Conservation (phyloP, 2,329 filamentous ascomycete genomes). For the Fusarium coicis region DNA sequence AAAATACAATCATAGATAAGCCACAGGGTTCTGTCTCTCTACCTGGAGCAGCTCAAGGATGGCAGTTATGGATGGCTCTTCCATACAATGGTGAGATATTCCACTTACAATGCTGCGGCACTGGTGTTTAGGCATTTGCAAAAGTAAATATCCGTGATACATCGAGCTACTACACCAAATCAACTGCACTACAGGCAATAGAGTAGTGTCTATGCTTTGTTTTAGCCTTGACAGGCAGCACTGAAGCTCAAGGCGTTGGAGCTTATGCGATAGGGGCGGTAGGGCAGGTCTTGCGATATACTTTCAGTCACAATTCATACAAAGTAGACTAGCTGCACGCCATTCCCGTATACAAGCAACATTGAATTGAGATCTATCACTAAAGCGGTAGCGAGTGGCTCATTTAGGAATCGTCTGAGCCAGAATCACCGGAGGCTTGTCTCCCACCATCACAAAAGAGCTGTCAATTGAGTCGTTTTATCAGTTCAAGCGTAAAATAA, state of each 20-base stretch:
- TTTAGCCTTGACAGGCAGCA: not conserved
- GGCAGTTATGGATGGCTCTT: not conserved
- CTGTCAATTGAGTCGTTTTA: not conserved
- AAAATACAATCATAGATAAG: not conserved
- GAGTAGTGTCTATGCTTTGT: not conserved
- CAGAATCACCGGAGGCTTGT: not conserved
- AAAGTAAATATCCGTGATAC: not conserved
- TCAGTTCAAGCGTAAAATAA: not conserved
- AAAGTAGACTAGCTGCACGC: not conserved
- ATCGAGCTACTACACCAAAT: not conserved
- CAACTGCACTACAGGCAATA: not conserved
- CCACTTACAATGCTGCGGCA: not conserved
- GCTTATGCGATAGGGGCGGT: not conserved
- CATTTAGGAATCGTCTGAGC: not conserved
- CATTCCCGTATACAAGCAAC: not conserved
- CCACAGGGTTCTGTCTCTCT: not conserved
- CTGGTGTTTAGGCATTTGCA: not conserved
- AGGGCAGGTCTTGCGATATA: not conserved
- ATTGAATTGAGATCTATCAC: not conserved
- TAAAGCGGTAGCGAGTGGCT: not conserved
- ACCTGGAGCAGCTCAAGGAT: not conserved
- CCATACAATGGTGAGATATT: not conserved
- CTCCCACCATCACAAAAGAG: not conserved
- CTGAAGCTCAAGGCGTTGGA: not conserved
- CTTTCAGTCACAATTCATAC: no score